Base-by-base conservation (phyloP, 2,329 filamentous ascomycete species). In the Knufia fluminis region DNA sequence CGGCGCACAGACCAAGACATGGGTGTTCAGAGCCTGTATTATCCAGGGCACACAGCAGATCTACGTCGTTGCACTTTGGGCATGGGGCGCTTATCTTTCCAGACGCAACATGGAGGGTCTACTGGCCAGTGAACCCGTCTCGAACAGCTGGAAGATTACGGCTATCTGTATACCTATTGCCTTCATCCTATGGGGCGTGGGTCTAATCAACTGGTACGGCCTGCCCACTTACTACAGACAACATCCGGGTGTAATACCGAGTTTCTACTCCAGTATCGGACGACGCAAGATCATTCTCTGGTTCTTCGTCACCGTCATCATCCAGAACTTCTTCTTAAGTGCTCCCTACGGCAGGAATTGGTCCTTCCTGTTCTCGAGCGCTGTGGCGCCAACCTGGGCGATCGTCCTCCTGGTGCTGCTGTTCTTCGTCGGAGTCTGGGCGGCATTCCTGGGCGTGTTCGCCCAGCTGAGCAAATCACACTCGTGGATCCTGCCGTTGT, bases 1-100 rank as follows among this genome's bases (percentile, higher is more conserved):
- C 36, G 79, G 79, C 41, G 73, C 76, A 2, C 78, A 79, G 4
- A 75, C 82, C 38, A 79, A 77, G 35, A 60, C 77, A 31, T 83
- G 80, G 80, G 78, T 80, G n/a, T 81, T 79, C 65, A 74, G 81
- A 50, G 81, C 81, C 14, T 80, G 79, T 58, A 63, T 79, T 10
- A 81, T 85, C 46, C 79, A 83, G 61, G 81, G 81, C 36, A 80
- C 79, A 4, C 80, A 83, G 59, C 80, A 84, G 60, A 68, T 80
- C 54, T 85, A 83, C 61, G 72, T 82, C 45, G 74, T 79, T 20
- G 76, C 72, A 4, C 70, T 85, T 10, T 85, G 80, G 80, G 83
- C 78, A 60, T 84, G 81, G 81, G 81, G 80, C 24, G 72, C 73
- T 6, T 69, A 73, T 51, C 68, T 81, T 40, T 72, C 74, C 12